Percentiles rank a stretch among this genome's conserved stretches.
Conservation (phyloP, 1,284 basidiomycete species). For the Microbotryomycetes sp. region DNA sequence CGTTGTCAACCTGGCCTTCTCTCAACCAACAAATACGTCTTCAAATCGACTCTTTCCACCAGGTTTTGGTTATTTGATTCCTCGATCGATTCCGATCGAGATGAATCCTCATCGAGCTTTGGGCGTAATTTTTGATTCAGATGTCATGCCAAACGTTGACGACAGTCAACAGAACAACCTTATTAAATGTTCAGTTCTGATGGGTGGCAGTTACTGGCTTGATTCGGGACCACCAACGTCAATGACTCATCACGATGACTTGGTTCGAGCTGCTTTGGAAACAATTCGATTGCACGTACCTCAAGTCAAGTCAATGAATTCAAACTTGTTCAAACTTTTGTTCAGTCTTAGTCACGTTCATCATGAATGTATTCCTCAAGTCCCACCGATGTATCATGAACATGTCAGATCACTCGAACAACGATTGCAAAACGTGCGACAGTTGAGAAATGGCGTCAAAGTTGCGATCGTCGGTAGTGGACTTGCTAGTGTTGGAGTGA, state of each 20-base stretch:
- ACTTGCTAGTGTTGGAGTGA: constrained; percentile 80
- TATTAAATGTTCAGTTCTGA: constrained; percentile 80
- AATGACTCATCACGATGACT: constrained; percentile 10
- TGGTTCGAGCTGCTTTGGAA: constrained; percentile 41
- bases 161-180: constrained; percentile 35
- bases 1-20: constrained; percentile 56
- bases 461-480: constrained; percentile 77
- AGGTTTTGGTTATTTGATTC: constrained; percentile 92
- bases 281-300: constrained; percentile 53
- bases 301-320: constrained; percentile 50
- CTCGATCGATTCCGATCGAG: constrained; percentile 59
- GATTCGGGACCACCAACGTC: constrained; percentile 36
- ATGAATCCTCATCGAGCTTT: constrained; percentile 40
- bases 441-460: constrained; percentile 51
- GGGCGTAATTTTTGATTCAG: constrained; percentile 58
- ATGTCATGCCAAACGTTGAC: constrained; percentile 42
- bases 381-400: constrained; percentile 49
- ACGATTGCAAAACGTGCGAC: constrained; percentile 53
- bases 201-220: constrained; percentile 69
- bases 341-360: constrained; percentile 53
- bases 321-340: too few species aligned
- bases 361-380: constrained; percentile 70
- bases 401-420: constrained; percentile 67
- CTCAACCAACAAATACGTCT: constrained; percentile 45
- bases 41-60: constrained; percentile 44